Conservation (phyloP, 2,329 filamentous ascomycete species). For the Pseudogymnoascus sp. region DNA sequence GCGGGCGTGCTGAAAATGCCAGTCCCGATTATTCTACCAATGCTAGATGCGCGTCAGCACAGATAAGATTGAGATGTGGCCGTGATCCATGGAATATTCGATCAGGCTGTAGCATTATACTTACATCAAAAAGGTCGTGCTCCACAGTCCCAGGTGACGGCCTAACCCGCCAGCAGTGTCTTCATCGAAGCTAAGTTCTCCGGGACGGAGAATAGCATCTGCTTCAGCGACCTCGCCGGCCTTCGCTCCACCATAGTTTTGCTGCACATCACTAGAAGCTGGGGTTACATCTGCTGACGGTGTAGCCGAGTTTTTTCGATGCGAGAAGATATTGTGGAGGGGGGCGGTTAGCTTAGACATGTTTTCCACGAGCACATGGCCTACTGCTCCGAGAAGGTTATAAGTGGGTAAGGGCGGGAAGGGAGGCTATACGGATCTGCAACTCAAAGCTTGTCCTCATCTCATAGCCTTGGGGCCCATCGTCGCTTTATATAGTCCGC, state of each 20-base stretch:
- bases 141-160: conserved; percentile 17
- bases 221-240: neutral
- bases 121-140: conserved; percentile 19
- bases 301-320: neutral
- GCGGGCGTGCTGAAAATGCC: conserved; percentile 51
- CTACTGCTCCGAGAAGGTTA: neutral
- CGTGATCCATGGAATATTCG: neutral
- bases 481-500: neutral
- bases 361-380: neutral
- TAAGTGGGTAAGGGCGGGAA: neutral
- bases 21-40: conserved; percentile 47
- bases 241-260: neutral
- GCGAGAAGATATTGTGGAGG: neutral
- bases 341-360: neutral
- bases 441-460: neutral
- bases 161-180: conserved; percentile 17
- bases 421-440: neutral
- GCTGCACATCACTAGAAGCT: neutral
- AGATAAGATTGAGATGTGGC: neutral
- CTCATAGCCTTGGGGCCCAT: neutral
- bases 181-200: conserved; percentile 16
- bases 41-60: conserved; percentile 9
- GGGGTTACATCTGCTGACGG: neutral
- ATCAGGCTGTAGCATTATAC: neutral
- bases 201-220: neutral